A percentile compares a stretch with the other conserved stretches of the same genome.
Conservation (phyloP, 495 filamentous ascomycete genomes). For the Penicillium coprophilum region DNA sequence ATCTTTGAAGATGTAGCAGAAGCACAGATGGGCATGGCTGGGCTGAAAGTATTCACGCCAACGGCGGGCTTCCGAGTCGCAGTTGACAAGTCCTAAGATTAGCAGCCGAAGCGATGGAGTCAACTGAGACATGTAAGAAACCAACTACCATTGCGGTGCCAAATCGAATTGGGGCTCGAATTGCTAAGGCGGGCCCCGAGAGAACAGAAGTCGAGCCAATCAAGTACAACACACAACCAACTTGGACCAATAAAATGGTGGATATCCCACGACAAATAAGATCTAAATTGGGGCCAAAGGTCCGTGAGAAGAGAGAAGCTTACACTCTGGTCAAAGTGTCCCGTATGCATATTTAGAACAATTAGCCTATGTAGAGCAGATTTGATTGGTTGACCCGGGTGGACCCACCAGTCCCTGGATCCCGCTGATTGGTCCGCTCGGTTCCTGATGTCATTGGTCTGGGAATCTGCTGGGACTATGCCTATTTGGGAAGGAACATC, state of each 20-base stretch:
- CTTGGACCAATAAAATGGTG: not conserved
- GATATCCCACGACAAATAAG: not conserved
- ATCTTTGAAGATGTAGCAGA: not conserved
- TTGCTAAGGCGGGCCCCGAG: not conserved
- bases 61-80: not conserved
- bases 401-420: not conserved
- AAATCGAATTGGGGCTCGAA: not conserved
- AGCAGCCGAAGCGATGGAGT: not conserved
- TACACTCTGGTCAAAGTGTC: not conserved
- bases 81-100: not conserved
- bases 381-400: conserved; percentile 1
- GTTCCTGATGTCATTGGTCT: conserved; percentile 26
- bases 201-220: not conserved
- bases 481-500: conserved; percentile 20
- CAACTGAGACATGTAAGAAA: not conserved
- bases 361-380: not conserved
- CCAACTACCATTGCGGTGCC: not conserved
- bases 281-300: conserved; percentile 6
- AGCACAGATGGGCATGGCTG: not conserved
- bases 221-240: not conserved
- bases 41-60: not conserved
- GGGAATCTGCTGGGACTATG: conserved; percentile 11
- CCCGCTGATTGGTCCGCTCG: conserved; percentile 26
- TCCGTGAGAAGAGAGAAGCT: not conserved
- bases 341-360: conserved; percentile 9